Conservation (phyloP, 345 rosid species). For the Ailanthus altissimus region DNA sequence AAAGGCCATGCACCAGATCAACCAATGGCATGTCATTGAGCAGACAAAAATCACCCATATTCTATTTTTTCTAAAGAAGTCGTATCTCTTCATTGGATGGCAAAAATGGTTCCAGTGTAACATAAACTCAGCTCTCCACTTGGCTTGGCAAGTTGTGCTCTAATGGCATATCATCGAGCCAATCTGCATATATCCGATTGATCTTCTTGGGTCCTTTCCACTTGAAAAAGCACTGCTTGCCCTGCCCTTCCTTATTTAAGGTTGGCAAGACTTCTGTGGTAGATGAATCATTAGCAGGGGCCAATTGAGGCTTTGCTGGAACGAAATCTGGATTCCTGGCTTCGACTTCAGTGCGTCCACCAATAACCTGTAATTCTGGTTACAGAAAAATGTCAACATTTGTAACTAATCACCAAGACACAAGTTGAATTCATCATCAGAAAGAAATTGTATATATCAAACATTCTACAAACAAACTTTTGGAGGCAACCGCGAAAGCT, state of each 20-base stretch:
- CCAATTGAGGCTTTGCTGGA: conserved; percentile 41
- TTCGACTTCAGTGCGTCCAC: conserved; percentile 67
- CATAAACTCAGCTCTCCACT: conserved; percentile 46
- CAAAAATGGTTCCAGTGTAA: neutral
- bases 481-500: neutral
- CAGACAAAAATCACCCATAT: conserved; percentile 9
- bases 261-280: conserved; percentile 38
- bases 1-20: neutral
- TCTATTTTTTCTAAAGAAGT: neutral
- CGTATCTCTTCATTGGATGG: neutral
- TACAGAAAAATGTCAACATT: conserved; percentile 18
- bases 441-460: neutral
- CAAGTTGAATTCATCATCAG: neutral
- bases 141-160: conserved; percentile 43
- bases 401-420: neutral
- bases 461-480: neutral
- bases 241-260: conserved; percentile 48
- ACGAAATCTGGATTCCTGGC: conserved; percentile 29
- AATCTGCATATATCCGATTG: conserved; percentile 82
- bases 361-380: conserved; percentile 61
- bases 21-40: neutral
- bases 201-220: conserved; percentile 87
- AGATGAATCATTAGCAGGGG: conserved; percentile 41
- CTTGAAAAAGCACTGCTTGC: conserved; percentile 65
- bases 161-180: conserved; percentile 90